phyloP scores from a whole-genome alignment of 164 flowering plant genomes.

The Kingdonia uniflora region DNA sequence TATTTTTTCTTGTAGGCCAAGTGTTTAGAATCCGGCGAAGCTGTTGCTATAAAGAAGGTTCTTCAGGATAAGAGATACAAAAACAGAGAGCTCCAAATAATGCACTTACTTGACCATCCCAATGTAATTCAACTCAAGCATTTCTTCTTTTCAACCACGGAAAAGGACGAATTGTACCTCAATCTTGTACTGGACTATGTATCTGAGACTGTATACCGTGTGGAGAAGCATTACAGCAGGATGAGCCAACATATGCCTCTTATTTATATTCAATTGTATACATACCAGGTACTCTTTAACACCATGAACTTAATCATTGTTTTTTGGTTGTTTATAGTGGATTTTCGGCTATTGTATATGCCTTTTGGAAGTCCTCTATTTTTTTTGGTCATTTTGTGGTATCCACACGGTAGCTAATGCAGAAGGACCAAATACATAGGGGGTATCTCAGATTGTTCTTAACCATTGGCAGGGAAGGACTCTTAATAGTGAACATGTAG shows the following conservation, averaged over 20 bases:
- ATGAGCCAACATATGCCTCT: slow-evolving; percentile 75
- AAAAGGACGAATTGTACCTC: slow-evolving; percentile 81
- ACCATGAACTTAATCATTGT: background rate
- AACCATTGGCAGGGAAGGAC: too few relatives aligned
- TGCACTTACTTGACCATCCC: slow-evolving; percentile 83
- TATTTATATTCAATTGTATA: slow-evolving; percentile 65
- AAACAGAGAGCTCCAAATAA: slow-evolving; percentile 86
- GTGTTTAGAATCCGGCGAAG: slow-evolving; percentile 83
- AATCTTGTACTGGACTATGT: slow-evolving; percentile 90
- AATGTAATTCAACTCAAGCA: slow-evolving; percentile 76
- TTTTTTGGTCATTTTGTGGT: too few relatives aligned
- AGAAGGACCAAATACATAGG: too few relatives aligned
- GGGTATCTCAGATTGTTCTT: too few relatives aligned
- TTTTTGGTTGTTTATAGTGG: background rate
- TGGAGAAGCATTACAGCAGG: slow-evolving; percentile 59
- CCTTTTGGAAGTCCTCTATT: too few relatives aligned
- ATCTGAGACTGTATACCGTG: slow-evolving; percentile 79
- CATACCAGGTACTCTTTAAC: slow-evolving; percentile 66
- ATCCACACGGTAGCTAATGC: too few relatives aligned
- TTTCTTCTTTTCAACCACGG: slow-evolving; percentile 84
- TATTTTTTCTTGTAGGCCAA: slow-evolving; percentile 50
- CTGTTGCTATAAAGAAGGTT: slow-evolving; percentile 96
- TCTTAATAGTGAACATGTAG: too few relatives aligned
- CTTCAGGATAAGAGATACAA: slow-evolving; percentile 98
- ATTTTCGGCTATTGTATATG: background rate